Evolutionary conservation across 257 asterid genomes (phyloP).

Genomic region (Solanum appendiculatum): DNA sequence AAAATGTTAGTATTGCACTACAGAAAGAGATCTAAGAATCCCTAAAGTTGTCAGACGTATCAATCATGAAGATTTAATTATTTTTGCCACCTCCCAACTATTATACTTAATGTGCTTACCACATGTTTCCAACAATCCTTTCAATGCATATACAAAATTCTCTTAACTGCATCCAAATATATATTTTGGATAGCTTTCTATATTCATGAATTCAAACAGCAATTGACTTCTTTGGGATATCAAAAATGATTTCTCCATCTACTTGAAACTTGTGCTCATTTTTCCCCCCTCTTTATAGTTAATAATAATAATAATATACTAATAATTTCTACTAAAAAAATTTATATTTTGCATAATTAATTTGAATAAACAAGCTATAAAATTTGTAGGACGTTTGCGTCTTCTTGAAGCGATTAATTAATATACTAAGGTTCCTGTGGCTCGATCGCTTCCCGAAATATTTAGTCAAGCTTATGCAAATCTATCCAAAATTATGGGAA

Average conservation of each 20-base stretch:
- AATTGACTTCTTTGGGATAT: neutral
- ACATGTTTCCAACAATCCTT: neutral
- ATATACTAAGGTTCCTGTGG: neutral
- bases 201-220: neutral
- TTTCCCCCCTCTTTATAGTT: neutral
- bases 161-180: neutral
- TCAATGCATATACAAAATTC: neutral
- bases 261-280: neutral
- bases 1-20: neutral
- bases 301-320: neutral
- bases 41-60: neutral
- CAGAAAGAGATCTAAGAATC: slow-evolving; percentile 19
- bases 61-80: slow-evolving; percentile 25
- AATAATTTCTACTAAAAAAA: neutral
- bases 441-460: neutral
- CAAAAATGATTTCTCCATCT: neutral
- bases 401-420: neutral
- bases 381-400: neutral
- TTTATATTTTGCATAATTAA: neutral
- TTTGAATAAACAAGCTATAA: neutral
- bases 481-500: neutral
- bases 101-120: neutral
- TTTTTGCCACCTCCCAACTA: neutral
- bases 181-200: neutral
- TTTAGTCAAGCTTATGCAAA: neutral